Conservation (phyloP, 352 stramenopile genomes). For the Phytophthora aleatoria region DNA sequence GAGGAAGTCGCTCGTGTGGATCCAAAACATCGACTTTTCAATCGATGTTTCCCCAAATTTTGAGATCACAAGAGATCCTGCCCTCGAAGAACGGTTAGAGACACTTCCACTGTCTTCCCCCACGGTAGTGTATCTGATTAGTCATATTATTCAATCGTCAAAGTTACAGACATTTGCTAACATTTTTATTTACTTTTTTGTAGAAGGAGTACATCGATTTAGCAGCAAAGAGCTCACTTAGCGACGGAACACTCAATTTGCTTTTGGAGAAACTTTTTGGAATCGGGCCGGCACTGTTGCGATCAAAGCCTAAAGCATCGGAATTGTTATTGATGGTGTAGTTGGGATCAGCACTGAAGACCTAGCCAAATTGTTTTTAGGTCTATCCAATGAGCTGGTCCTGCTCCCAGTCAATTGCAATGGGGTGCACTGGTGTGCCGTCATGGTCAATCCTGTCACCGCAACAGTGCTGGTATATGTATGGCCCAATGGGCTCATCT, state of each 20-base stretch:
- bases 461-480: neutral
- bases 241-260: neutral
- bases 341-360: neutral
- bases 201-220: neutral
- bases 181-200: neutral
- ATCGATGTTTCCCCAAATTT: neutral
- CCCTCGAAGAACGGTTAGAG: neutral
- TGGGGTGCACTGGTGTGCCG: neutral
- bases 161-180: neutral
- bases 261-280: neutral
- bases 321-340: neutral
- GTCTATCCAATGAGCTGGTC: neutral
- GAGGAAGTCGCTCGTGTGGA: neutral
- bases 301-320: neutral
- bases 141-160: neutral
- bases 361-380: neutral
- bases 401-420: neutral
- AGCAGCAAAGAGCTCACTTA: neutral
- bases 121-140: neutral
- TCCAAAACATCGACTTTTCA: neutral
- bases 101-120: neutral
- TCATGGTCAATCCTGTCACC: neutral
- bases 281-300: neutral
- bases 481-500: neutral
- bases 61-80: neutral